These are phyloP conservation scores for Sechiopsis laciniata DNA, from an alignment of 306 rosid species.

Conservation along the genomic window DNA sequence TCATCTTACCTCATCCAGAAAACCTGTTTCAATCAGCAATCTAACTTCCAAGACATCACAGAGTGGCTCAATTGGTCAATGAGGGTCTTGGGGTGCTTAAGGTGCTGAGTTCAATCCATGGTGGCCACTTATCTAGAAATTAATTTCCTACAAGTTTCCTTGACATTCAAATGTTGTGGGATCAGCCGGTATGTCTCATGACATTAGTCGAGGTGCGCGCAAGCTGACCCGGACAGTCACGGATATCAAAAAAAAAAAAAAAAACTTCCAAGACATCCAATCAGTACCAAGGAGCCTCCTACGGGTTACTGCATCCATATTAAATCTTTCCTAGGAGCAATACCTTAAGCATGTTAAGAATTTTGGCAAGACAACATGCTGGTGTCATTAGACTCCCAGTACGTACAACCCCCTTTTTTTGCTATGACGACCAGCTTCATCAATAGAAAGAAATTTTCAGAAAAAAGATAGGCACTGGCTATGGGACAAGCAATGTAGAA, in stretches of 20 bases:
- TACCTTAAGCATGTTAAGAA: neutral
- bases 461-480: neutral
- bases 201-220: too few relatives aligned
- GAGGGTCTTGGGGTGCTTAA: too few relatives aligned
- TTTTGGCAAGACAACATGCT: neutral
- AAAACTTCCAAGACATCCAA: neutral
- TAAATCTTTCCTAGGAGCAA: neutral
- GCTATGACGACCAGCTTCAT: neutral
- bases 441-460: neutral
- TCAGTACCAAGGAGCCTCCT: neutral
- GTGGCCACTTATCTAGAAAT: too few relatives aligned
- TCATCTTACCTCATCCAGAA: neutral
- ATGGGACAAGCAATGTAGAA: neutral
- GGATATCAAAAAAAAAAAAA: too few relatives aligned
- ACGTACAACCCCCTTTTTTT: neutral
- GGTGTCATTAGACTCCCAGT: neutral
- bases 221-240: too few relatives aligned
- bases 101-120: too few relatives aligned
- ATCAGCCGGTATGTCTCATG: too few relatives aligned
- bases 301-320: neutral
- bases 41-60: neutral
- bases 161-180: too few relatives aligned
- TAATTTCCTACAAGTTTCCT: too few relatives aligned
- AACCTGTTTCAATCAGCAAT: conserved; percentile 1
- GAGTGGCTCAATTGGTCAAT: too few relatives aligned